phyloP scores from a whole-genome alignment of 2,329 filamentous ascomycete genomes.

The Penicillium concentricum region DNA sequence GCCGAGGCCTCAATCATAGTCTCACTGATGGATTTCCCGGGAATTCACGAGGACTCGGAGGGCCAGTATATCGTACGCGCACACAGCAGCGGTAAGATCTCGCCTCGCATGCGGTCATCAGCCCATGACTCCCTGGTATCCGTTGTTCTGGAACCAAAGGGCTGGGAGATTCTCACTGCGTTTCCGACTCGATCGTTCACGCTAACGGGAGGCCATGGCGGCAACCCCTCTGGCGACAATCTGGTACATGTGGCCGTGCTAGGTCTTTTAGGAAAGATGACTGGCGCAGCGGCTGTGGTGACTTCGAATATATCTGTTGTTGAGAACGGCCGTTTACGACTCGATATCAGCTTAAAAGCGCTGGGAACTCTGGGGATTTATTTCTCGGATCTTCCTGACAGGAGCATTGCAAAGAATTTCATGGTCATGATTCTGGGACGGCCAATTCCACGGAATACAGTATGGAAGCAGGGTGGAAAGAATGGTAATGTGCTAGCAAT shows the following conservation, averaged over 20 bases:
- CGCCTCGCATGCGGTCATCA: conserved; percentile 38
- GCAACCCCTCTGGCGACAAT: conserved; percentile 39
- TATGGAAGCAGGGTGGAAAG: conserved; percentile 51
- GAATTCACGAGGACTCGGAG: conserved; percentile 53
- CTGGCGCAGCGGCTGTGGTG: conserved; percentile 75
- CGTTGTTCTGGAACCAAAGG: conserved; percentile 61
- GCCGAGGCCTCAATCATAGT: conserved; percentile 66
- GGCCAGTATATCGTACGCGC: conserved; percentile 69
- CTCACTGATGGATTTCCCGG: conserved; percentile 70
- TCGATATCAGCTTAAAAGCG: conserved; percentile 74
- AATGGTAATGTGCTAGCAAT: conserved; percentile 67
- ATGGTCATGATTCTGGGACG: conserved; percentile 72
- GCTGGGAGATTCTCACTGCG: conserved; percentile 79
- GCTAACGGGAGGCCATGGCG: conserved; percentile 29
- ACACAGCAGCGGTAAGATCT: conserved; percentile 65
- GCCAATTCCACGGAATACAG: conserved; percentile 66
- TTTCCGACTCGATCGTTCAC: conserved; percentile 63
- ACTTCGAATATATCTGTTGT: conserved; percentile 59
- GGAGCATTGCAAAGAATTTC: conserved; percentile 64
- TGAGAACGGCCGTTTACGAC: conserved; percentile 59
- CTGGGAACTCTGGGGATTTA: conserved; percentile 72
- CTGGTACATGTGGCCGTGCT: conserved; percentile 61
- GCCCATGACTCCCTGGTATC: conserved; percentile 53
- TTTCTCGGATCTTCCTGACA: conserved; percentile 64
- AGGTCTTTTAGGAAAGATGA: conserved; percentile 85